Base-by-base conservation (phyloP, 2,329 filamentous ascomycete species). In the Fusarium ramigenum region DNA sequence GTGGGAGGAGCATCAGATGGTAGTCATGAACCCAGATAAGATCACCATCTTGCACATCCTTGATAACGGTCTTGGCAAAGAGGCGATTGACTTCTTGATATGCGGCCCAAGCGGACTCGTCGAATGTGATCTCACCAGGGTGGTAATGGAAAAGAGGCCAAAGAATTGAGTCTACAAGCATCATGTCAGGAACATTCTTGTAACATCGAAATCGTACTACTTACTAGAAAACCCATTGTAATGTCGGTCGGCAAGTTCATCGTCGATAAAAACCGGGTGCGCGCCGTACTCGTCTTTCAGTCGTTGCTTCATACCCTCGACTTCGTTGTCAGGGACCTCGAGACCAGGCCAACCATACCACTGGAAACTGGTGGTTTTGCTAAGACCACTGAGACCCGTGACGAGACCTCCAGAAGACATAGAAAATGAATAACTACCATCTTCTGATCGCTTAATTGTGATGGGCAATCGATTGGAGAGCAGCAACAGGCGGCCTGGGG, bases 91-190 rank as follows among this genome's bases (percentile, higher is more conserved):
- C 96, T 80, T 97, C 93, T 78, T 92, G 92, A 85, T 98, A 98
- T 59, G 95, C 96, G 30, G 92, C 89, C 96, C 96, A 99, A 8
- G 95, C 93, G 46, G 92, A 93, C 84, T 98, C 96, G 84, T 98
- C 95, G 82, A 98, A 98, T 49, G 95, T 97, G 78, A 98, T 98
- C 87, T 98, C 96, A 80, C 96, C 96, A 57, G 96, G 96, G 83
- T 99, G 96, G 85, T 98, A 98, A 85, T 98, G 96, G 87, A 99
- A 97, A 43, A 99, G 91, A 6, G 96, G 96, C 96, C 96, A 99
- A 69, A 99, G 91, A 82, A 98, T 98, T 12, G 94, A 97, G 84
- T 99, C 94, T 96, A 75, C 53, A 68, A 64, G 53, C 21, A 49
- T 63, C 14, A 32, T 37, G 43, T 52, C 43, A 78, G 74, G 23